A percentile compares a stretch with the other conserved stretches of the same genome.
Conservation (phyloP, 2,329 filamentous ascomycete genomes). For the Fusarium foetens region DNA sequence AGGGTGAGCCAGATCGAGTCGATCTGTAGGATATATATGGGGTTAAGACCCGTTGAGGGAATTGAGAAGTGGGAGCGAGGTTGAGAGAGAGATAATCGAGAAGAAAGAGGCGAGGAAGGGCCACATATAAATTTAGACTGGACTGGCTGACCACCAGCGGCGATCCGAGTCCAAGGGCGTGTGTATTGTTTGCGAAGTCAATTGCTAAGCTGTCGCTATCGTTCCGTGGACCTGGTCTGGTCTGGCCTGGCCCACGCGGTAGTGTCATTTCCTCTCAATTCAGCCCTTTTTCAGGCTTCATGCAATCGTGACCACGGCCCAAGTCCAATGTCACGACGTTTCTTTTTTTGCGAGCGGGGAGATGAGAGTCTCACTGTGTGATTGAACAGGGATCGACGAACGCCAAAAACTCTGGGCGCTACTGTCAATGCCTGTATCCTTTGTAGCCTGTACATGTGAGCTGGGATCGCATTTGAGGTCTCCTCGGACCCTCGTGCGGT, state of each 20-base stretch:
- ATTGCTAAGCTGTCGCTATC: slow-evolving; percentile 3
- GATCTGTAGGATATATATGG: slow-evolving; percentile 24
- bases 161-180: slow-evolving; percentile 27
- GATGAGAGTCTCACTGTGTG: slow-evolving; percentile 4
- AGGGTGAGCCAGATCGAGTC: slow-evolving; percentile 19
- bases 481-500: slow-evolving; percentile 19
- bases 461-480: slow-evolving; percentile 9
- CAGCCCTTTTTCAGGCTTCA: slow-evolving; percentile 17
- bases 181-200: neutral
- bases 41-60: slow-evolving; percentile 9
- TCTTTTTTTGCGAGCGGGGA: neutral
- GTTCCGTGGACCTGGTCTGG: neutral
- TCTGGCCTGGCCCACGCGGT: slow-evolving; percentile 22
- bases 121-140: slow-evolving; percentile 40
- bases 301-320: neutral
- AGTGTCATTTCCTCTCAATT: neutral
- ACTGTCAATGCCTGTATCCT: neutral
- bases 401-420: slow-evolving; percentile 27
- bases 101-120: slow-evolving; percentile 33
- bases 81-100: neutral
- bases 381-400: slow-evolving; percentile 30
- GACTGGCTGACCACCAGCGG: slow-evolving; percentile 26
- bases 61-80: slow-evolving; percentile 14
- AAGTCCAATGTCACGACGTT: neutral
- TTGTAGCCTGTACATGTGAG: neutral